Percentiles rank a stretch among this genome's conserved stretches.
Evolutionary conservation across 345 rosid species (phyloP).

Genomic region (Hibiscus mutabilis): DNA sequence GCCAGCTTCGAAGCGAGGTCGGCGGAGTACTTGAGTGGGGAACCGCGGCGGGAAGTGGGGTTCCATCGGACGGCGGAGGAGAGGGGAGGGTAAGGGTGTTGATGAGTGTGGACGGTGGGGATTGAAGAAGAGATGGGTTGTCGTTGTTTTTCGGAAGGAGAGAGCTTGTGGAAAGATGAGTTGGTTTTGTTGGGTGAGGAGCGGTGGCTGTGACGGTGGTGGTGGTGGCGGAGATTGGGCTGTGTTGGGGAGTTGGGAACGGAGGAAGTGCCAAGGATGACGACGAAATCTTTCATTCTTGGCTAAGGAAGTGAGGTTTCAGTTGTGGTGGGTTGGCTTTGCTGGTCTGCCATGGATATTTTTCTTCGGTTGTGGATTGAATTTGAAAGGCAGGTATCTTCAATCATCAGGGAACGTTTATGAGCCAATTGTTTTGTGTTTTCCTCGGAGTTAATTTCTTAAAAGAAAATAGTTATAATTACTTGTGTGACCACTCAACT

Average conservation of each 20-base stretch:
- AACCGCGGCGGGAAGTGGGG: slow-evolving; percentile 21
- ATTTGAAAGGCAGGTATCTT: slow-evolving; percentile 57
- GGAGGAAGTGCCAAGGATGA: slow-evolving; percentile 54
- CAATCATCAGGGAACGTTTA: not conserved
- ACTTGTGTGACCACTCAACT: no score
- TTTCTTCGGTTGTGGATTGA: slow-evolving; percentile 35
- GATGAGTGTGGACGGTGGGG: slow-evolving; percentile 16
- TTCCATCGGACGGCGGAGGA: slow-evolving; percentile 33
- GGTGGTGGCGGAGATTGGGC: slow-evolving; percentile 23
- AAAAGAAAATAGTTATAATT: no score
- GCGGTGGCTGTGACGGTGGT: not conserved
- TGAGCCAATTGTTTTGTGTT: not conserved
- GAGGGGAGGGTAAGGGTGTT: slow-evolving; percentile 19
- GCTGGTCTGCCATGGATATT: not conserved
- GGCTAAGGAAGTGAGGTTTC: slow-evolving; percentile 5
- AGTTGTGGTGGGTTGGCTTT: slow-evolving; percentile 14
- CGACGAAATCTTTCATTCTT: slow-evolving; percentile 30
- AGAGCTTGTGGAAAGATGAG: slow-evolving; percentile 24
- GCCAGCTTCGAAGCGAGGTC: slow-evolving; percentile 64
- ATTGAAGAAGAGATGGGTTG: slow-evolving; percentile 2
- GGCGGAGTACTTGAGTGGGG: slow-evolving; percentile 31
- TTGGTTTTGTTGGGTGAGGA: slow-evolving; percentile 17
- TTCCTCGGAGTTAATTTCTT: not conserved
- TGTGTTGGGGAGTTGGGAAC: slow-evolving; percentile 29
- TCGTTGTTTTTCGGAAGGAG: slow-evolving; percentile 16